Evolutionary conservation across 768 basidiomycete genomes (phyloP).

Genomic region (Leccinum sublutescens): DNA sequence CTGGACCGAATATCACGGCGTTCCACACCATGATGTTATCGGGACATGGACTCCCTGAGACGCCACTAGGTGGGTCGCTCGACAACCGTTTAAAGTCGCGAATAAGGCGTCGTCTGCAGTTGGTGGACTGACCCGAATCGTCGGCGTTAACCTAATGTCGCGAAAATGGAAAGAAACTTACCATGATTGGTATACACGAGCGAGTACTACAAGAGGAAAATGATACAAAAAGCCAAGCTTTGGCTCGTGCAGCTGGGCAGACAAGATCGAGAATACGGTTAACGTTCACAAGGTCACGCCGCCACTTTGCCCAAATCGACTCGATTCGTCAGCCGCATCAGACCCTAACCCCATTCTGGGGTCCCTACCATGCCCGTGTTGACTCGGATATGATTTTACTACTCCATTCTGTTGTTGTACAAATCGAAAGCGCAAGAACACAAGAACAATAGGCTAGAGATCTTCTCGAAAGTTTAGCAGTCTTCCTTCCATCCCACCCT

Average conservation of each 20-base stretch:
- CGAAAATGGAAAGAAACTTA: slow-evolving; percentile 6
- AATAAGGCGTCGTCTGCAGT: slow-evolving; percentile 92
- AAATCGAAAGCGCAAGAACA: not conserved
- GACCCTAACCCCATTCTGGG: slow-evolving; percentile 25
- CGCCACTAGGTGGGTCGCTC: slow-evolving; percentile 92
- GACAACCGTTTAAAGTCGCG: slow-evolving; percentile 97
- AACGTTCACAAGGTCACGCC: not conserved
- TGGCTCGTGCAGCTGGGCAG: not conserved
- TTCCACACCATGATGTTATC: slow-evolving; percentile 99
- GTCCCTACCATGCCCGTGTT: not conserved
- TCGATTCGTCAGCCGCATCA: slow-evolving; percentile 23
- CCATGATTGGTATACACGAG: slow-evolving; percentile 18
- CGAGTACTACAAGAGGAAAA: not conserved
- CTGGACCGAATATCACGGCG: slow-evolving; percentile 98
- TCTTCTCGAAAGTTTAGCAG: slow-evolving; percentile 44
- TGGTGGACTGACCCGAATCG: slow-evolving; percentile 66
- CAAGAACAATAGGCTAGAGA: not conserved
- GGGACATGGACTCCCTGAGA: slow-evolving; percentile 94
- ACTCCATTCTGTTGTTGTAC: not conserved
- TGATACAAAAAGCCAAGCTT: not conserved
- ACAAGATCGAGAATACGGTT: slow-evolving; percentile 9
- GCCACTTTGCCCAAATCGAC: not conserved
- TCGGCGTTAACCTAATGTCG: not conserved
- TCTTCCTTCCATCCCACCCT: slow-evolving; percentile 80
- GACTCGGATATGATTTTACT: not conserved